phyloP scores from a whole-genome alignment of 352 stramenopile species.

The Saprolegnia parasitica region DNA sequence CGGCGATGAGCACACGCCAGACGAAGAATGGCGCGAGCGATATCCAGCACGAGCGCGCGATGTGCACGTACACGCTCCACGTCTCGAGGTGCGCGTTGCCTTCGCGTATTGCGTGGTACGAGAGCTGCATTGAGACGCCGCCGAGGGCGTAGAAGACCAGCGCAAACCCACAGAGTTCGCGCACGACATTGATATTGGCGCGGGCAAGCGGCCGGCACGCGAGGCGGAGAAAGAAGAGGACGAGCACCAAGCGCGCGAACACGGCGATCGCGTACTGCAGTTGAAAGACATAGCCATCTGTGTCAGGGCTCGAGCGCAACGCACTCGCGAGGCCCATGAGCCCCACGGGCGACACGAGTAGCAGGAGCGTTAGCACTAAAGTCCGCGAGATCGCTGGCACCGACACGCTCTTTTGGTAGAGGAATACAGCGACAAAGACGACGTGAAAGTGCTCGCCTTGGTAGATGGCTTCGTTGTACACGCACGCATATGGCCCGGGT shows the following conservation, averaged over 20 bases:
- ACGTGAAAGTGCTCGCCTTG: constrained; percentile 54
- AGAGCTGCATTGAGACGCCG: constrained; percentile 42
- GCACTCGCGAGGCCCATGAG: constrained; percentile 39
- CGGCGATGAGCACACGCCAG: constrained; percentile 62
- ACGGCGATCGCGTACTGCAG: constrained; percentile 38
- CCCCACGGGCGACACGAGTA: constrained; percentile 55
- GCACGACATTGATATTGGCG: constrained; percentile 32
- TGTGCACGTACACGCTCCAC: constrained; percentile 36
- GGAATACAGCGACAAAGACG: constrained; percentile 60
- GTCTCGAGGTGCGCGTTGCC: constrained; percentile 20
- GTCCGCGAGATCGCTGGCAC: constrained; percentile 42
- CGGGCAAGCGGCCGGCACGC: constrained; percentile 8
- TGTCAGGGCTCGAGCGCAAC: constrained; percentile 4
- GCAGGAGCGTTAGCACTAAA: constrained; percentile 39
- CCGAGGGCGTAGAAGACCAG: constrained; percentile 38
- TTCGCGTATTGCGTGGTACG: constrained; percentile 23
- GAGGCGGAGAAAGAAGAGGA: constrained; percentile 42
- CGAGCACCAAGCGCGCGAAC: constrained; percentile 35
- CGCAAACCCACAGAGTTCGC: constrained; percentile 36
- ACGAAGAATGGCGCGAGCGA: constrained; percentile 57
- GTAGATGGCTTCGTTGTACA: constrained; percentile 34
- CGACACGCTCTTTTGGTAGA: constrained; percentile 58
- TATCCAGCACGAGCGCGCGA: constrained; percentile 45
- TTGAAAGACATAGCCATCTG: neutral
- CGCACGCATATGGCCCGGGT: neutral